Conservation (phyloP, 305 asterid genomes). For the Plantago coronopus region DNA sequence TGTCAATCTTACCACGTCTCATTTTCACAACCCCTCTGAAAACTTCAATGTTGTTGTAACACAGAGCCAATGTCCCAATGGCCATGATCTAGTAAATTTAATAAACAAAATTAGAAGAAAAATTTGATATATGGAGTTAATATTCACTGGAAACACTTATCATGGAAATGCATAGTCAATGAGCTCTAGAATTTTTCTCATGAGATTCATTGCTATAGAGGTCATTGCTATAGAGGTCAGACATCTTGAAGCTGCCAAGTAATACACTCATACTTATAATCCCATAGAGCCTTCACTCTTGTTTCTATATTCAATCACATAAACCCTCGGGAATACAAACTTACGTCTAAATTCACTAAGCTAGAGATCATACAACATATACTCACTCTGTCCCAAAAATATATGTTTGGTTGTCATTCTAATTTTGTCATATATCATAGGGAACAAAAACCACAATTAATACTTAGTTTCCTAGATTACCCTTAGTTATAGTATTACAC, state of each 20-base stretch:
- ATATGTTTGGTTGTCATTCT: no score
- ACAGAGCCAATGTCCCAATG: conserved; percentile 84
- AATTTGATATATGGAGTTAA: conserved; percentile 1
- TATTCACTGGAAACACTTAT: conserved; percentile 2
- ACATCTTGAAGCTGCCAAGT: neutral
- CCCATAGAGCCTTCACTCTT: neutral
- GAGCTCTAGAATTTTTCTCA: neutral
- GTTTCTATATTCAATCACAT: neutral
- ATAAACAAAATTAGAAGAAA: conserved; percentile 26
- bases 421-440: no score
- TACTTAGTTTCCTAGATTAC: no score
- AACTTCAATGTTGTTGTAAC: conserved; percentile 90
- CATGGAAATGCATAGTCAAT: conserved; percentile 6
- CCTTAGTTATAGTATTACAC: no score
- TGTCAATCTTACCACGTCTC: conserved; percentile 73
- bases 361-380: neutral
- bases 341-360: neutral
- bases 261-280: neutral
- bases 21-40: conserved; percentile 89
- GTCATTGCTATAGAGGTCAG: neutral
- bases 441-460: no score
- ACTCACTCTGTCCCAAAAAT: no score
- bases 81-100: conserved; percentile 70
- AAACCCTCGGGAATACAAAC: neutral
- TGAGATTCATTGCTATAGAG: neutral